Percentiles rank a stretch among this genome's conserved stretches.
These are phyloP conservation scores for Biscogniauxia marginata DNA, from an alignment of 2,329 filamentous ascomycete species.

Conservation along the genomic window DNA sequence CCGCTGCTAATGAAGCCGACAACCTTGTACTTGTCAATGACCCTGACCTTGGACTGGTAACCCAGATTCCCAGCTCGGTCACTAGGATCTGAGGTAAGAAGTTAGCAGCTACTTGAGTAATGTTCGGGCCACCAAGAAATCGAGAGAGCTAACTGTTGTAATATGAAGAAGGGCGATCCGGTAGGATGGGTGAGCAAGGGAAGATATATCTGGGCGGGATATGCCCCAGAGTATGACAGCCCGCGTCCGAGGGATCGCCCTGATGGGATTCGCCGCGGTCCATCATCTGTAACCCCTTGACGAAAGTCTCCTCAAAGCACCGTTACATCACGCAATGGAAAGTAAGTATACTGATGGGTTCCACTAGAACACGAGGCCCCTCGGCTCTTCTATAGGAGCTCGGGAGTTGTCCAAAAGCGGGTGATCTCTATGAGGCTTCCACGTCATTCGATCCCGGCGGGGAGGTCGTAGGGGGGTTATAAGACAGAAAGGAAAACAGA, in stretches of 20 bases:
- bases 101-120: conserved; percentile 33
- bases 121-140: neutral
- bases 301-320: too few species aligned
- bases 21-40: conserved; percentile 92
- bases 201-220: conserved; percentile 13
- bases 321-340: too few species aligned
- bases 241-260: neutral
- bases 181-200: conserved; percentile 11
- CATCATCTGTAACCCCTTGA: too few species aligned
- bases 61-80: conserved; percentile 43
- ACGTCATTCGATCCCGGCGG: too few species aligned
- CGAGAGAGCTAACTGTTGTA: conserved; percentile 15
- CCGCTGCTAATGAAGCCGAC: conserved; percentile 98
- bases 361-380: too few species aligned
- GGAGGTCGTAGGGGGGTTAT: too few species aligned
- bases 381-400: too few species aligned
- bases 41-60: conserved; percentile 80
- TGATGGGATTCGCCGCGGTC: neutral
- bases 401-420: too few species aligned
- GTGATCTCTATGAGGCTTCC: too few species aligned
- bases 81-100: conserved; percentile 46
- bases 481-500: conserved; percentile 12
- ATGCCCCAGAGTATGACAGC: conserved; percentile 8
- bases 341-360: too few species aligned
- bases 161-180: conserved; percentile 11